Base-by-base conservation (phyloP, 2,329 filamentous ascomycete species). In the Canariomyces notabilis region DNA sequence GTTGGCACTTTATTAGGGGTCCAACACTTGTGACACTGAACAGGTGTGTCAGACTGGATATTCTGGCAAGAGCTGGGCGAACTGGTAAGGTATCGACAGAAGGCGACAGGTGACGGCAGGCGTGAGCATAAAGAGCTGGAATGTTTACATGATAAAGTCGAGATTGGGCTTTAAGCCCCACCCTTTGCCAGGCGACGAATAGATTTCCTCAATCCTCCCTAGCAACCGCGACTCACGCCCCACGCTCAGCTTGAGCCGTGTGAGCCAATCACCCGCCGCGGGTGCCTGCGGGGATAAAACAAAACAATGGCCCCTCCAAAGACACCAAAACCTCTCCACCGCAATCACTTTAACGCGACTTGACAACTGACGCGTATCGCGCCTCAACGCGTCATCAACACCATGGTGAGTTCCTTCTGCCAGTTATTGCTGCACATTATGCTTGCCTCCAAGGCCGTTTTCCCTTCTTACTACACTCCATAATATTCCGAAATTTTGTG, bases 61-160 rank as follows among this genome's bases (percentile, higher is more conserved):
- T 34, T 12, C 36, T 18, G 42, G 37, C 34, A 42, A 41, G 31
- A 46, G 43, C 22, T 47, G 39, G 33, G n/a, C n/a, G n/a, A n/a
- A n/a, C n/a, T n/a, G n/a, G n/a, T n/a, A 54, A 47, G 39, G 34
- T 46, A 45, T 26, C 26, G 48, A 39, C 32, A 42, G 35, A 20
- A 16, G 22, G 21, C 15, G 8, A 35, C 12, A 15, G 9, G 19
- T 33, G 48, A 43, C 26, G 35, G 37, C 29, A 23, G 37, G 38
- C 31, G 18, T 22, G 34, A 42, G 35, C 35, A 20, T 15, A 14
- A 38, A 38, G 36, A 14, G 37, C 42, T 29, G 42, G 48, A 51
- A 50, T 58, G 54, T 55, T 58, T 57, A 54, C 53, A 55, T 35
- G 41, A 45, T n/a, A n/a, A n/a, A n/a, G n/a, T n/a, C 42, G 48